A percentile compares a stretch with the other conserved stretches of the same genome.
Evolutionary conservation across 164 flowering plant genomes (phyloP).

Genomic region (Nymphaea colorata): DNA sequence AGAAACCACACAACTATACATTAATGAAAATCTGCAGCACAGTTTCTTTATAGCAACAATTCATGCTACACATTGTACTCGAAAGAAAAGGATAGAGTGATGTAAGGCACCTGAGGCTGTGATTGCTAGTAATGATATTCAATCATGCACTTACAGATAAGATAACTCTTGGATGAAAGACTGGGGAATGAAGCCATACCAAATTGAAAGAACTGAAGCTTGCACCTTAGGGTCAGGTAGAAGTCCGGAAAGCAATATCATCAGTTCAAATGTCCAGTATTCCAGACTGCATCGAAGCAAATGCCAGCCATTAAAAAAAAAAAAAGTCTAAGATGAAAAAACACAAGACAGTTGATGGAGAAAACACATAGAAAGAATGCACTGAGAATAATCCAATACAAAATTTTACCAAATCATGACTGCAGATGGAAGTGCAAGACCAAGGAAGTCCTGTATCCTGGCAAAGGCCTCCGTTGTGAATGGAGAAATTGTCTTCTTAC

Average conservation of each 20-base stretch:
- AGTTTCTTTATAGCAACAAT: no score
- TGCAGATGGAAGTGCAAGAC: conserved; percentile 72
- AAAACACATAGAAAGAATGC: background rate
- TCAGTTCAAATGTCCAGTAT: conserved; percentile 77
- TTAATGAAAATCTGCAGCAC: no score
- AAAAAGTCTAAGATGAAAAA: background rate
- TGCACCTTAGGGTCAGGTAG: conserved; percentile 63
- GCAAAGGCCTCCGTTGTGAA: conserved; percentile 51
- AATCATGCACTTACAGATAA: no score
- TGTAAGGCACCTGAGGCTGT: no score
- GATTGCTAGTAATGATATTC: no score
- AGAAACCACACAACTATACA: no score
- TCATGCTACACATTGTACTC: no score
- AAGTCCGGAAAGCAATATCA: conserved; percentile 58
- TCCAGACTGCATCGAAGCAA: conserved; percentile 31
- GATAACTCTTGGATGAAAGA: no score
- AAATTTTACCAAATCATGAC: conserved; percentile 57
- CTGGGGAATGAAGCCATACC: conserved; percentile 23
- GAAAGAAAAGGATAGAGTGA: no score
- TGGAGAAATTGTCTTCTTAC: conserved; percentile 47
- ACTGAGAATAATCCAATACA: background rate
- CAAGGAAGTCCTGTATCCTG: conserved; percentile 49
- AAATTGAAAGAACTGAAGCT: conserved; percentile 62
- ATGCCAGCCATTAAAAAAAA: background rate
- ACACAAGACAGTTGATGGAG: background rate